A percentile compares a stretch with the other conserved stretches of the same genome.
Evolutionary conservation across 257 asterid genomes (phyloP).

Genomic region (Ajuga chamaepitys): DNA sequence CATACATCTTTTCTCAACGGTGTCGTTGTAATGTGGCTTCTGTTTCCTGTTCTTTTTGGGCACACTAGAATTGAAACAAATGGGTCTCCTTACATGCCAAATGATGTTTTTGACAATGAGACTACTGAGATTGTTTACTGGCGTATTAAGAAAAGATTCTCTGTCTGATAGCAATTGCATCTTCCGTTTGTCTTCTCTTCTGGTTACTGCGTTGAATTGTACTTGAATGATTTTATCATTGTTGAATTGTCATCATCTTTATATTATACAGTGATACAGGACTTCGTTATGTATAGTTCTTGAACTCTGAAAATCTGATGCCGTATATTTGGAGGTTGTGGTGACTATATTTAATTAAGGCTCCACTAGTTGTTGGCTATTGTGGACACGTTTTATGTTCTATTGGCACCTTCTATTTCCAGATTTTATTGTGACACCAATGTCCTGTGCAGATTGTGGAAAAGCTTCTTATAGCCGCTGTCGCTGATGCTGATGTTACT

Average conservation of each 20-base stretch:
- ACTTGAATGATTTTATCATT: background rate
- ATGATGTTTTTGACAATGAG: background rate
- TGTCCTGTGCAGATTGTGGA: conserved; percentile 67
- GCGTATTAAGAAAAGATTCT: background rate
- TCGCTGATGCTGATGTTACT: conserved; percentile 90
- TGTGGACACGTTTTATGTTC: background rate
- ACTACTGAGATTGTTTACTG: background rate
- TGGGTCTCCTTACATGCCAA: background rate
- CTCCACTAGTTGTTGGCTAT: background rate
- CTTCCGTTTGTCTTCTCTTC: background rate
- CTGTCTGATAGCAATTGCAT: no score
- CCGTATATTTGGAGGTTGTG: background rate
- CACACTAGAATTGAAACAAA: background rate
- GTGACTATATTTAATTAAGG: no score
- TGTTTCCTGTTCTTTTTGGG: background rate
- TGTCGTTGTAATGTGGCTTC: background rate
- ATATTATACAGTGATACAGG: background rate
- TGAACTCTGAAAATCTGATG: background rate
- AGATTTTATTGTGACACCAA: background rate
- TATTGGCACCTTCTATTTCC: background rate
- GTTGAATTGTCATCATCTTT: background rate
- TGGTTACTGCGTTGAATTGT: background rate
- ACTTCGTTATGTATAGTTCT: background rate
- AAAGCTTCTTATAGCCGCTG: conserved; percentile 89
- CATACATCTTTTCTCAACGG: background rate